A percentile compares a stretch with the other conserved stretches of the same genome.
phyloP scores from a whole-genome alignment of 352 stramenopile genomes.

The Globisporangium parvum region DNA sequence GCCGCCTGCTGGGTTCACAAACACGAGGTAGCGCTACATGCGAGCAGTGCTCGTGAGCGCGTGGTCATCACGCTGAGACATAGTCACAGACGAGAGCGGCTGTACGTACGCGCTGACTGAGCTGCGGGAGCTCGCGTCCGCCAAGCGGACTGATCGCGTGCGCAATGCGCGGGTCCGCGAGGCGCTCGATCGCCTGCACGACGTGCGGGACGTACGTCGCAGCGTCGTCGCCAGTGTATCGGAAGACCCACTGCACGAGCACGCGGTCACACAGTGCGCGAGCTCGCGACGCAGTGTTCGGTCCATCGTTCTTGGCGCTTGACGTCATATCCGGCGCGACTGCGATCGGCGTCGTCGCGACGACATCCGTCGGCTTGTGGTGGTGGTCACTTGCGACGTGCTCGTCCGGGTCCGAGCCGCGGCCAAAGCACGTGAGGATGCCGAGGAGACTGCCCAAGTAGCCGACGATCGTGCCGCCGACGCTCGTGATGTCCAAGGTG shows the following conservation, averaged over 20 bases:
- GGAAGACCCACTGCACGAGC: constrained; percentile 46
- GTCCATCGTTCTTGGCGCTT: not conserved
- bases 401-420: constrained; percentile 9
- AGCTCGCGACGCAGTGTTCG: constrained; percentile 1
- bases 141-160: constrained; percentile 11
- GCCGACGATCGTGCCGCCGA: constrained; percentile 11
- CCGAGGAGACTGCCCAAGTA: constrained; percentile 20
- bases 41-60: too few species aligned
- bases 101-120: constrained; percentile 30
- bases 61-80: constrained; percentile 1
- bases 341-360: not conserved
- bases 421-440: constrained; percentile 14
- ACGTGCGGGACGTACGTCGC: constrained; percentile 21
- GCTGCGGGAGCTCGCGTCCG: constrained; percentile 14
- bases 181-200: constrained; percentile 34
- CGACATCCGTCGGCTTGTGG: not conserved
- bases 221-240: constrained; percentile 23
- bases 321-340: too few species aligned
- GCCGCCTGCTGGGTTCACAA: constrained; percentile 64
- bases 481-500: too few species aligned
- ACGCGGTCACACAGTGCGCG: constrained; percentile 9
- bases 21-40: constrained; percentile 42
- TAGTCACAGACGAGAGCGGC: not conserved
- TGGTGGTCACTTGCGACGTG: constrained; percentile 11
- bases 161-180: constrained; percentile 33